Conservation (phyloP, 805 yeast genomes). For the Saccharomycopsis lassenensis region DNA sequence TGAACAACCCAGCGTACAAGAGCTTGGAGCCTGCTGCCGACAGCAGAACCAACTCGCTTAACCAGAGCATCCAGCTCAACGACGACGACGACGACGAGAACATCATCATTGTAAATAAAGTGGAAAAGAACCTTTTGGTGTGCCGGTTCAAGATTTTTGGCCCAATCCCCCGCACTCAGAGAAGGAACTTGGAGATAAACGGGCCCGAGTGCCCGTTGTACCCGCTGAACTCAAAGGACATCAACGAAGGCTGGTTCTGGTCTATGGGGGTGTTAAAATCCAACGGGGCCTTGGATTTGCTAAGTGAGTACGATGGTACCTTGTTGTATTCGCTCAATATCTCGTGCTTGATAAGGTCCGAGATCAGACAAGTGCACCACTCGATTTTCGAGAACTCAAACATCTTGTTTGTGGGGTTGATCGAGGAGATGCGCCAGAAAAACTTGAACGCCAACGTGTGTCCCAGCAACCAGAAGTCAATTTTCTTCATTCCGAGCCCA, state of each 20-base stretch:
- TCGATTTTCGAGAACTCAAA: slow-evolving; percentile 52
- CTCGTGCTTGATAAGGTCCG: slow-evolving; percentile 41
- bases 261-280: slow-evolving; percentile 62
- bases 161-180: slow-evolving; percentile 33
- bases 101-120: slow-evolving; percentile 18
- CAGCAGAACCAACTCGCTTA: not conserved
- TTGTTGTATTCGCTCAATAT: slow-evolving; percentile 49
- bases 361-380: slow-evolving; percentile 52
- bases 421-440: slow-evolving; percentile 39
- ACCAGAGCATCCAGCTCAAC: slow-evolving; percentile 19
- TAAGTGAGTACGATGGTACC: slow-evolving; percentile 55
- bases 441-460: slow-evolving; percentile 13
- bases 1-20: slow-evolving; percentile 1
- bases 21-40: not conserved
- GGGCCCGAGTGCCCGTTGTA: slow-evolving; percentile 12
- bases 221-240: slow-evolving; percentile 6
- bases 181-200: slow-evolving; percentile 5
- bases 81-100: slow-evolving; percentile 17
- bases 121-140: slow-evolving; percentile 37
- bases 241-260: slow-evolving; percentile 55
- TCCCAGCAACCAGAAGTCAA: slow-evolving; percentile 6
- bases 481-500: slow-evolving; percentile 13
- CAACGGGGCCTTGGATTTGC: slow-evolving; percentile 48
- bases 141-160: slow-evolving; percentile 60
- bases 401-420: slow-evolving; percentile 45